Conservation (phyloP, 495 filamentous ascomycete genomes). For the Ramalina peruviana region DNA sequence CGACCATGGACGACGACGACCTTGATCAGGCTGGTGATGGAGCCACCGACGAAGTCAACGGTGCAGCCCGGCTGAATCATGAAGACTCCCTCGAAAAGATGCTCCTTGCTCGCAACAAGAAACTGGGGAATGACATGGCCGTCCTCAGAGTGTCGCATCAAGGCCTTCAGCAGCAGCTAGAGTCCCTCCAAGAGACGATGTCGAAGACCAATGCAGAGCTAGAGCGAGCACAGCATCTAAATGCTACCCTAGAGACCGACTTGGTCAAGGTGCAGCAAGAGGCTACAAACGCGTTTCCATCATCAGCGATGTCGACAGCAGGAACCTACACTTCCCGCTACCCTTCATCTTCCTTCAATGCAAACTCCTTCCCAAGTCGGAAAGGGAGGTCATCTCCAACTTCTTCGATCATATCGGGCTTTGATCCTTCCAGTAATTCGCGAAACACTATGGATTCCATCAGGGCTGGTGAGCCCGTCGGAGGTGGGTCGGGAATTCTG, state of each 20-base stretch:
- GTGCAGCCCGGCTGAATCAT: constrained; percentile 40
- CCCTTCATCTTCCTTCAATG: constrained; percentile 55
- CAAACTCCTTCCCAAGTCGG: constrained; percentile 33
- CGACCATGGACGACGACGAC: constrained; percentile 76
- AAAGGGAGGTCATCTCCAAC: constrained; percentile 74
- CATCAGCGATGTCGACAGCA: constrained; percentile 76
- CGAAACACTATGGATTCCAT: constrained; percentile 40
- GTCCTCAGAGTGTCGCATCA: constrained; percentile 87
- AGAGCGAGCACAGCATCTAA: constrained; percentile 70
- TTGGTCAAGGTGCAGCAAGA: constrained; percentile 77
- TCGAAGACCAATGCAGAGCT: constrained; percentile 75
- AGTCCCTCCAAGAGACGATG: constrained; percentile 68
- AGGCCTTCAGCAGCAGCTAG: constrained; percentile 69
- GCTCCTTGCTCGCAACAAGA: constrained; percentile 85
- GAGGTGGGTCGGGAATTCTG: constrained; percentile 78
- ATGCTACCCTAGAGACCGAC: constrained; percentile 83
- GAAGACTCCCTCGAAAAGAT: constrained; percentile 82
- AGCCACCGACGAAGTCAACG: constrained; percentile 25
- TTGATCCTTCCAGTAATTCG: constrained; percentile 50
- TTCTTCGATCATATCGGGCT: constrained; percentile 93
- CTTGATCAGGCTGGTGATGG: constrained; percentile 18
- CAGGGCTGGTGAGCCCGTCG: constrained; percentile 55
- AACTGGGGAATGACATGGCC: constrained; percentile 84
- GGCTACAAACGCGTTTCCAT: constrained; percentile 66
- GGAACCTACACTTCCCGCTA: constrained; percentile 82